Evolutionary conservation across 768 basidiomycete genomes (phyloP), one percentile per base, ranked within the genome.

Genomic region (Hygrophoropsis aurantiaca): DNA sequence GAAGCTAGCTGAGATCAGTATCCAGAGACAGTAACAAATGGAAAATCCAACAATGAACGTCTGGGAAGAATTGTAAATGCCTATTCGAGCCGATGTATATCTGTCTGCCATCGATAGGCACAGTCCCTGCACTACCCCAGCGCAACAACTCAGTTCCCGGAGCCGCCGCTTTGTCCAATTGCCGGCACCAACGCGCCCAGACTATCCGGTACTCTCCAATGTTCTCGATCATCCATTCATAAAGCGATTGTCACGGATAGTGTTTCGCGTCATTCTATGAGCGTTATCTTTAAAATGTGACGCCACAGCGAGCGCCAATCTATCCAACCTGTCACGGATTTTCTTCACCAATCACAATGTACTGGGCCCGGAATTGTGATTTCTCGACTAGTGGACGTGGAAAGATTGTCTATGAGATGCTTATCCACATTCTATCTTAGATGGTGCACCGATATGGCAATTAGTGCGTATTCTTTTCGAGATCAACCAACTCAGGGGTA

Each of bases 401-500:
- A 30, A 6, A 30, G 27, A 30, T 13, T 30, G 13, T n/a, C n/a
- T n/a, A 30, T 30, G 6, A 13, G 27, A 30, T 30, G 27, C 27
- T 30, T 30, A 13, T 13, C 27, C 27, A 30, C 13, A 30, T 30
- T 30, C 7, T 30, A 30, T 30, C 27, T 13, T 30, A 30, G 27
- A 30, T 30, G 6, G 33, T 24, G n/a, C 19, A 32, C 41, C 33
- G 46, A 47, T 52, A 54, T 52, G 21, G 50, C 20, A 23, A 26
- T 35, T 38, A 24, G 20, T 25, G 10, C 23, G 19, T 10, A 42
- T 24, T 26, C 24, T 50, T 53, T 55, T 52, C 51, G 54, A 64
- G 58, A 65, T 66, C 52, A 56, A 26, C 25, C 37, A 16, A 53
- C 57, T 55, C 57, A 49, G 42, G 52, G 36, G 52, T 16, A 1